Base-by-base conservation (phyloP, 805 yeast species). In the Kuraishia borneana region DNA sequence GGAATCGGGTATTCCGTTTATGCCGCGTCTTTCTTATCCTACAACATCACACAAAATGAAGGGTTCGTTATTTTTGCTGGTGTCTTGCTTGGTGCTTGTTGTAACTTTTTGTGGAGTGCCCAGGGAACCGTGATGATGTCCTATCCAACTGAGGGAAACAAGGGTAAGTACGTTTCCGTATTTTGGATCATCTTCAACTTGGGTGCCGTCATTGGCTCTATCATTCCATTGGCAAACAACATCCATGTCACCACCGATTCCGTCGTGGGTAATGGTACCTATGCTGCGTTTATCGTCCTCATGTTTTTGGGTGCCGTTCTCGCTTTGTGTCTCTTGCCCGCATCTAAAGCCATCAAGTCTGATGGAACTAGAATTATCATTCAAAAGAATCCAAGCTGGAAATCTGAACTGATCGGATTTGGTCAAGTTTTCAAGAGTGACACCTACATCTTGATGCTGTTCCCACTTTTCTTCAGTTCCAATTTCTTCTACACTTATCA, bases 401-500 rank as follows among this genome's bases (percentile, higher is more conserved):
- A 56, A 42, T 49, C 58, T 16, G 57, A 72, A 43, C 48, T 48
- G 39, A 44, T 46, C 29, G 27, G 33, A 2, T 18, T 45, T 29
- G 4, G 13, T 4, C 21, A n/a, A 5, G 51, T 63, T 33, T 56
- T 69, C 40, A 46, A 43, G 34, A 38, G 30, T 16, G 44, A 45
- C 32, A 46, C 48, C 25, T 34, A 51, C 44, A 65, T 72, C 32
- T 48, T 63, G 33, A 49, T 65, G 25, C 43, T 71, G 48, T 66
- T 73, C 61, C 80, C 79, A 20, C 63, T 70, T 68, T 73, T 72
- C 50, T 64, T 68, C 42, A 63, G 74, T 21, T 68, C 78, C 26
- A 73, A 73, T 57, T 73, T 73, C 73, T 73, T 70, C 58, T 70
- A 70, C 61, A 68, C 77, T 28, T 73, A 73, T 52, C 78, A 73